phyloP scores from a whole-genome alignment of 345 rosid genomes.

The Draba incana region DNA sequence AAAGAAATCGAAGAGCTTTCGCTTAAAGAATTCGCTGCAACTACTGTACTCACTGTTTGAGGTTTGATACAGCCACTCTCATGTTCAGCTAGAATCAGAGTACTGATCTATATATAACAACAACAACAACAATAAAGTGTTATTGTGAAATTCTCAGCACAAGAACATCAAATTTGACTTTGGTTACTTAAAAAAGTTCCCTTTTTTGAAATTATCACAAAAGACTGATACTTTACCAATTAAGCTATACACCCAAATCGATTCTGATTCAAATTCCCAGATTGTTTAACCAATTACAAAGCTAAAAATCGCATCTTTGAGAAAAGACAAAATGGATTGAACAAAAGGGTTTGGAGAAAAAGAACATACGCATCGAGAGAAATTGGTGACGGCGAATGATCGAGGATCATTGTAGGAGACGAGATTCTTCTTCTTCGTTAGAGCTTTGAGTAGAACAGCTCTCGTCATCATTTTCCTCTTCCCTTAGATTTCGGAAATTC shows the following conservation, averaged over 20 bases:
- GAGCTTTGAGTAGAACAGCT: constrained; percentile 34
- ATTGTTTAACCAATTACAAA: neutral
- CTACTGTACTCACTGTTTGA: constrained; percentile 70
- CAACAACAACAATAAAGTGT: neutral
- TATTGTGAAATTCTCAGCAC: neutral
- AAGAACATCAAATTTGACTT: neutral
- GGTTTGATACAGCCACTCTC: constrained; percentile 72
- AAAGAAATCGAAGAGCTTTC: constrained; percentile 61
- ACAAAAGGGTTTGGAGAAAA: neutral
- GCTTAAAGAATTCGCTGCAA: constrained; percentile 68
- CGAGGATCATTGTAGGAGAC: neutral
- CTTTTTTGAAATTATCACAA: neutral
- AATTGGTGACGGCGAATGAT: constrained; percentile 20
- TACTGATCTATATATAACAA: constrained; percentile 56
- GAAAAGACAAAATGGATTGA: neutral
- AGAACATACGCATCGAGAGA: constrained; percentile 34
- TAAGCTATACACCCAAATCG: too few species aligned
- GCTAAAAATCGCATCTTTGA: neutral
- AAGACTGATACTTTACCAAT: neutral
- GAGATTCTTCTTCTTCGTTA: constrained; percentile 30
- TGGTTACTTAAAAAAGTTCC: too few species aligned
- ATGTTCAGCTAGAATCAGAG: constrained; percentile 78
- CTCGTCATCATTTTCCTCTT: constrained; percentile 33
- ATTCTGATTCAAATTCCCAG: neutral
- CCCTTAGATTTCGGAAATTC: neutral